Conservation (phyloP, 2,329 filamentous ascomycete genomes). For the Xylaria sp. region DNA sequence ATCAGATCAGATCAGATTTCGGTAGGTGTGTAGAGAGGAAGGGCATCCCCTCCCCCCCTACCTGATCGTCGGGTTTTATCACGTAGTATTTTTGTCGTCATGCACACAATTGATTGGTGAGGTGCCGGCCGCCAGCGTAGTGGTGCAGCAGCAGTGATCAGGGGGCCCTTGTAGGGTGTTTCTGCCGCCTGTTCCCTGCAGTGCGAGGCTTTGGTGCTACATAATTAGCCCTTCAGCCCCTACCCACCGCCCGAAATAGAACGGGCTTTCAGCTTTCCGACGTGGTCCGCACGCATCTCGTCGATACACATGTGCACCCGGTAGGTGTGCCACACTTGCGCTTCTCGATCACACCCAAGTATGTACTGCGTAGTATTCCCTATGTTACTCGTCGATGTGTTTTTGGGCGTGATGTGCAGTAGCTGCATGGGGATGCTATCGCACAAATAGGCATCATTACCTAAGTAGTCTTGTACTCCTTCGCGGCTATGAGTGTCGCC, state of each 20-base stretch:
- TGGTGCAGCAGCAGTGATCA: conserved; percentile 8
- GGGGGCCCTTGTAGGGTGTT: conserved; percentile 22
- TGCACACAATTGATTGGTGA: conserved; percentile 14
- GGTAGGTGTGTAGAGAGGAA: neutral
- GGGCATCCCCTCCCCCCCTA: neutral
- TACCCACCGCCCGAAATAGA: conserved; percentile 20
- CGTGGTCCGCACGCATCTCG: conserved; percentile 15
- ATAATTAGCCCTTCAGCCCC: conserved; percentile 10
- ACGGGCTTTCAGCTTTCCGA: conserved; percentile 11
- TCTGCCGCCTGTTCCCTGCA: conserved; percentile 22
- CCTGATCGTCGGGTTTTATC: neutral
- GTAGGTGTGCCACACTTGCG: neutral
- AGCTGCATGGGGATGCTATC: too few relatives aligned
- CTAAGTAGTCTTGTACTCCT: too few relatives aligned
- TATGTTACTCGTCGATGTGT: neutral
- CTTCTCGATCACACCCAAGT: neutral
- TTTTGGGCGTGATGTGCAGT: conserved; percentile 5
- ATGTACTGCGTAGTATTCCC: too few relatives aligned
- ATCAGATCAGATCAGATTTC: neutral
- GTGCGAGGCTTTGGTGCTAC: conserved; percentile 19
- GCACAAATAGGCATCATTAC: too few relatives aligned
- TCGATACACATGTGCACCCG: neutral
- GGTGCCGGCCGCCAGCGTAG: too few relatives aligned
- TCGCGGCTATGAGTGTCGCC: too few relatives aligned
- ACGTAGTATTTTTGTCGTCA: neutral